phyloP scores from a whole-genome alignment of 78 protist genomes.

The Planoprotostelium fungivorum region DNA sequence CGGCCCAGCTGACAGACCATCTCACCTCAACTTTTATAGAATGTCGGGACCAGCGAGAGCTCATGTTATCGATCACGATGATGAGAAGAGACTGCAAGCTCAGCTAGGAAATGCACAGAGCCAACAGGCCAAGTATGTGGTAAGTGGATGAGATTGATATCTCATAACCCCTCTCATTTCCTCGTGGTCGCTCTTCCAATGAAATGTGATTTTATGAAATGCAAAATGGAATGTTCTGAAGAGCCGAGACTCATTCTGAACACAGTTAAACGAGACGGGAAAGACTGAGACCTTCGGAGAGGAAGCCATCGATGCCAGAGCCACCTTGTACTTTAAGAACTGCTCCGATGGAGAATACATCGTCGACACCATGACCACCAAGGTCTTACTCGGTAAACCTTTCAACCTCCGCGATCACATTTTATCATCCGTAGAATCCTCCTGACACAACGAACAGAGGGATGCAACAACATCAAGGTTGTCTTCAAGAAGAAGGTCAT shows the following conservation, averaged over 20 bases:
- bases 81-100: neutral
- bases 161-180: neutral
- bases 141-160: neutral
- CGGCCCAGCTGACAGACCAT: neutral
- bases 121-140: neutral
- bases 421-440: neutral
- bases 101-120: neutral
- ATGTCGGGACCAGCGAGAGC: neutral
- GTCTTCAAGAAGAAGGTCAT: constrained; percentile 31
- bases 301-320: constrained; percentile 14
- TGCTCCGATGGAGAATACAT: constrained; percentile 41
- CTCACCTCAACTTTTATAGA: too few species aligned
- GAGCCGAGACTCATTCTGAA: neutral
- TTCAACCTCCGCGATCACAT: too few species aligned
- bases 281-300: constrained; percentile 24
- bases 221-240: neutral
- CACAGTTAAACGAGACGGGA: constrained; percentile 20
- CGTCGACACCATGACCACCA: constrained; percentile 21
- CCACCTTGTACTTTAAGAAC: constrained; percentile 44
- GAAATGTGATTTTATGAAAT: too few species aligned
- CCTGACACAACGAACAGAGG: constrained; percentile 3
- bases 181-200: too few species aligned
- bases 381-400: constrained; percentile 18
- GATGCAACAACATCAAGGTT: constrained; percentile 40
- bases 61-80: neutral